Percentiles rank a stretch among this genome's conserved stretches.
Evolutionary conservation across 2,329 filamentous ascomycete species (phyloP).

Genomic region (Aspergillus fischeri): DNA sequence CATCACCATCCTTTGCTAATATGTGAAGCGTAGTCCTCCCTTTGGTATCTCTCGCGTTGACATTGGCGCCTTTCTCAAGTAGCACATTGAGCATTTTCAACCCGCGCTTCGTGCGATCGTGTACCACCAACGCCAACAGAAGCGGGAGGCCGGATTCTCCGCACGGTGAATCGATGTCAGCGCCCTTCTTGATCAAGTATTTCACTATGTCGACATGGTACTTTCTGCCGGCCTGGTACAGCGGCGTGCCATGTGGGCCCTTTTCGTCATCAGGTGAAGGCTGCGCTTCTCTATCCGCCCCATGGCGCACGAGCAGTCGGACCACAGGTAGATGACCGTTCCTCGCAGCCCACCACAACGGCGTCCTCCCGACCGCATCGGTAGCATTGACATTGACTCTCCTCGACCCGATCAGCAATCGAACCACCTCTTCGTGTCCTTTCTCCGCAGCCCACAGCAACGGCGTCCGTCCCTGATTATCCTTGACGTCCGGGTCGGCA

Average conservation of each 20-base stretch:
- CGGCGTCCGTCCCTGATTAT: conserved; percentile 13
- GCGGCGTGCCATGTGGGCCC: conserved; percentile 13
- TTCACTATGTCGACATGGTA: conserved; percentile 22
- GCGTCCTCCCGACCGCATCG: conserved; percentile 16
- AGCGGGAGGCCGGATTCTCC: conserved; percentile 16
- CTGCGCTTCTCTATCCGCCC: conserved; percentile 14
- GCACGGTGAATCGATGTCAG: conserved; percentile 17
- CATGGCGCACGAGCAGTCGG: conserved; percentile 17
- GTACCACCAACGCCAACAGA: conserved; percentile 14
- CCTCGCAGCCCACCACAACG: conserved; percentile 20
- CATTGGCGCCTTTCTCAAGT: conserved; percentile 21
- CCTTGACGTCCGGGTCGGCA: conserved; percentile 7
- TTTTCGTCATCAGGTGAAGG: conserved; percentile 3
- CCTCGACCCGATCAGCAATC: conserved; percentile 21
- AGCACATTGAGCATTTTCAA: conserved; percentile 17
- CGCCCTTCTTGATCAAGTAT: conserved; percentile 23
- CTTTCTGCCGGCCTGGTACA: conserved; percentile 20
- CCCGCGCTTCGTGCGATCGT: conserved; percentile 15
- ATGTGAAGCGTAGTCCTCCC: conserved; percentile 19
- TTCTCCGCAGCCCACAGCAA: conserved; percentile 17
- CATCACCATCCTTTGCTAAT: conserved; percentile 14
- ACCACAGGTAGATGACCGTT: conserved; percentile 18
- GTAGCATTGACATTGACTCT: conserved; percentile 15
- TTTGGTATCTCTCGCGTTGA: conserved; percentile 16
- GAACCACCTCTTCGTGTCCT: conserved; percentile 20